Evolutionary conservation across 805 yeast species (phyloP).

Genomic region (Ascoidea asiatica): DNA sequence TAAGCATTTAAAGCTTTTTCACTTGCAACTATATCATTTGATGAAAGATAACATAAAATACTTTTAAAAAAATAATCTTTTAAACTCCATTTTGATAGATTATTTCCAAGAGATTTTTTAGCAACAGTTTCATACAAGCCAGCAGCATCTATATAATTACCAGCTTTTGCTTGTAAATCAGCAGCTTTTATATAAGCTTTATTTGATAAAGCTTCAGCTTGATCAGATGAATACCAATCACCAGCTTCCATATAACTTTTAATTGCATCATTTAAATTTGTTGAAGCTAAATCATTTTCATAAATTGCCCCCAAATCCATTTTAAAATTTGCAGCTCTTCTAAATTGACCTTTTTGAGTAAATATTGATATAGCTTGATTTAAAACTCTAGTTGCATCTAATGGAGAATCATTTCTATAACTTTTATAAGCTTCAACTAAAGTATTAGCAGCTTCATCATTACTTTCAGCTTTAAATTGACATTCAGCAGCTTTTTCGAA

Average conservation of each 20-base stretch:
- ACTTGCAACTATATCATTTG: conserved; percentile 80
- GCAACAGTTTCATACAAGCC: conserved; percentile 69
- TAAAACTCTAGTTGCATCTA: conserved; percentile 65
- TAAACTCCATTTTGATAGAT: conserved; percentile 76
- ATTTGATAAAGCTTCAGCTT: conserved; percentile 80
- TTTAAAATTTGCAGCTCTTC: conserved; percentile 91
- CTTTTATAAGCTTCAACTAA: conserved; percentile 85
- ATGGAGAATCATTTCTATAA: conserved; percentile 60
- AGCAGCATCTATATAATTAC: conserved; percentile 65
- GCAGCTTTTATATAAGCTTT: conserved; percentile 86
- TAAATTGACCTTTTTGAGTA: conserved; percentile 84
- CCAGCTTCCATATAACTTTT: conserved; percentile 84
- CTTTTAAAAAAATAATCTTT: conserved; percentile 86
- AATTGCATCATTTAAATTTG: conserved; percentile 56
- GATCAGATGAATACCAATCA: conserved; percentile 90
- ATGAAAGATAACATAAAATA: conserved; percentile 71
- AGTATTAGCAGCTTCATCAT: conserved; percentile 86
- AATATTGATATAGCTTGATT: conserved; percentile 70
- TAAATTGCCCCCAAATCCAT: conserved; percentile 81
- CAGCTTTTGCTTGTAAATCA: conserved; percentile 67
- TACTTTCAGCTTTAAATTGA: conserved; percentile 59
- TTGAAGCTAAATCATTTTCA: conserved; percentile 45
- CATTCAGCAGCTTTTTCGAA: conserved; percentile 78
- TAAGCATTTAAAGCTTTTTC: conserved; percentile 54
- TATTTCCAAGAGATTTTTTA: conserved; percentile 58